A percentile compares a stretch with the other conserved stretches of the same genome.
phyloP scores from a whole-genome alignment of 768 basidiomycete species.

The Mycena vulgaris region DNA sequence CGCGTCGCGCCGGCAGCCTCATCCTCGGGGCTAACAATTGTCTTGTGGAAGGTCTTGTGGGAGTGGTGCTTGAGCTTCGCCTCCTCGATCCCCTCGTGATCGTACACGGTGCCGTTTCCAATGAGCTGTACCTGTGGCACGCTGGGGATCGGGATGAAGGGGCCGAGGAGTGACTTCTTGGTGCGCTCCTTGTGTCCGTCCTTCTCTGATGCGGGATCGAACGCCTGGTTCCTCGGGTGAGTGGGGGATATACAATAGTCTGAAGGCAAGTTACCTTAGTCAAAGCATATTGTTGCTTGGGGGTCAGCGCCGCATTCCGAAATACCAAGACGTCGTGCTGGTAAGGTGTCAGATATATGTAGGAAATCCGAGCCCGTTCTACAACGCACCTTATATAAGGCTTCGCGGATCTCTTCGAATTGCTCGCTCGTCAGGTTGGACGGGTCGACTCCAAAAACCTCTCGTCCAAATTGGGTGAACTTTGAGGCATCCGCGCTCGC shows the following conservation, averaged over 20 bases:
- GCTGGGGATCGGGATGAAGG: slow-evolving; percentile 91
- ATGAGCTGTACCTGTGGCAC: slow-evolving; percentile 94
- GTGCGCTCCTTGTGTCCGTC: slow-evolving; percentile 87
- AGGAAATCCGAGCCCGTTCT: slow-evolving; percentile 7
- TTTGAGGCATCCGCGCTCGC: slow-evolving; percentile 77
- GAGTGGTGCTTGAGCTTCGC: slow-evolving; percentile 89
- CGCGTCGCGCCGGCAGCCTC: slow-evolving; percentile 82
- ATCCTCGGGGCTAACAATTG: slow-evolving; percentile 79
- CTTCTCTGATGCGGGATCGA: slow-evolving; percentile 72
- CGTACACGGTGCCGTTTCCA: slow-evolving; percentile 86
- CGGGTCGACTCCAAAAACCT: slow-evolving; percentile 83
- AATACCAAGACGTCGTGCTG: slow-evolving; percentile 86
- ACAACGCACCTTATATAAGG: slow-evolving; percentile 83
- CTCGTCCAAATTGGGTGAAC: slow-evolving; percentile 81
- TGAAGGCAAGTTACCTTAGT: slow-evolving; percentile 73
- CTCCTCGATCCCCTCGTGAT: slow-evolving; percentile 85
- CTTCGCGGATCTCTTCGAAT: slow-evolving; percentile 77
- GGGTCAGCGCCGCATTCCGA: slow-evolving; percentile 75
- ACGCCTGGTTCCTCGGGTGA: slow-evolving; percentile 70
- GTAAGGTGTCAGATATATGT: too few species aligned
- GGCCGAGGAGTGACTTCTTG: slow-evolving; percentile 87
- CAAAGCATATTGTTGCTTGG: slow-evolving; percentile 88
- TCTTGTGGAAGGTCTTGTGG: slow-evolving; percentile 92
- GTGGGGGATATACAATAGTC: slow-evolving; percentile 12
- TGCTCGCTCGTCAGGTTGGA: slow-evolving; percentile 71